phyloP scores from a whole-genome alignment of 306 rosid species.

The cucumber (Cucumis sativus) region DNA sequence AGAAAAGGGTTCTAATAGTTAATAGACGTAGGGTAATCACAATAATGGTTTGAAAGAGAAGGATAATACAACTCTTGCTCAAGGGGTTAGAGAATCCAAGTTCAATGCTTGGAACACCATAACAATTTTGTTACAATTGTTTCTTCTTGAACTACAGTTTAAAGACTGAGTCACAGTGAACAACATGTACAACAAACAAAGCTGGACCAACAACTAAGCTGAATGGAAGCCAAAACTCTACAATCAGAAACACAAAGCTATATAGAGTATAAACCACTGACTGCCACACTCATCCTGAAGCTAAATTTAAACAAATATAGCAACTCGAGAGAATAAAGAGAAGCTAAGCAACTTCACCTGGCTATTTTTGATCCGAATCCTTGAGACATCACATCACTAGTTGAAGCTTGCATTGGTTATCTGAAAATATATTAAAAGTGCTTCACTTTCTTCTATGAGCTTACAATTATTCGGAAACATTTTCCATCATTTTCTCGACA shows the following conservation, averaged over 20 bases:
- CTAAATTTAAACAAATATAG: not conserved
- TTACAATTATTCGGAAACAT: not conserved
- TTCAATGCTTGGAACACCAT: not conserved
- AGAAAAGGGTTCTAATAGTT: not conserved
- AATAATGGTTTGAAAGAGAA: not conserved
- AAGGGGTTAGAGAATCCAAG: not conserved
- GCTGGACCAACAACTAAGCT: not conserved
- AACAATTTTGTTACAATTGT: not conserved
- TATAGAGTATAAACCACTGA: not conserved
- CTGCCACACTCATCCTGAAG: not conserved
- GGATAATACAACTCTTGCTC: not conserved
- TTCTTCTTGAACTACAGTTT: not conserved
- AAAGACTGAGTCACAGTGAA: not conserved
- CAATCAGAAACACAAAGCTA: not conserved
- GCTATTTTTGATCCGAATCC: not conserved
- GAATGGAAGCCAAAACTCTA: not conserved
- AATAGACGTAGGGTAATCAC: not conserved
- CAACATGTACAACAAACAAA: not conserved
- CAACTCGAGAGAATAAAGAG: not conserved
- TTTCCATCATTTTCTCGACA: not conserved
- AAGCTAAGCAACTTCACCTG: not conserved
- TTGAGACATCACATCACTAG: not conserved
- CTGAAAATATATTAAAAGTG: not conserved
- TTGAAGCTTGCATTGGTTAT: not conserved
- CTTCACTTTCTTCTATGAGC: not conserved